Evolutionary conservation across 345 rosid genomes (phyloP).

Genomic region (Cochlearia excelsa): DNA sequence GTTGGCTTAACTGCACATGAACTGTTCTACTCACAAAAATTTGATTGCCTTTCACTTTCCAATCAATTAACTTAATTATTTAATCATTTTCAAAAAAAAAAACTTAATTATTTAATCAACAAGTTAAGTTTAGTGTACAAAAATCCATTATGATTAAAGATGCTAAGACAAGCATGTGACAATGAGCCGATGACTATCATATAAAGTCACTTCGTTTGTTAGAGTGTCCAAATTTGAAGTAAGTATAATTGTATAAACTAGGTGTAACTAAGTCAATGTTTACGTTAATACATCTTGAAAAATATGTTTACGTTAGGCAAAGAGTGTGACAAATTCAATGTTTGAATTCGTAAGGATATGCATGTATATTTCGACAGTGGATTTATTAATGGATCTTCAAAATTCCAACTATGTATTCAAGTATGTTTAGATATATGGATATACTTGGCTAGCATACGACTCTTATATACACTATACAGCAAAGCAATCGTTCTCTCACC

Average conservation of each 20-base stretch:
- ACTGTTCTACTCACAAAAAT: constrained; percentile 27
- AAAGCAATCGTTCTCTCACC: constrained; percentile 25
- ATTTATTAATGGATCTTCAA: background rate
- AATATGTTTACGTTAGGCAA: too few relatives aligned
- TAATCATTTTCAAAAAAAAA: too few relatives aligned
- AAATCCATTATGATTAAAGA: constrained; percentile 29
- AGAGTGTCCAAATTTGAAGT: too few relatives aligned
- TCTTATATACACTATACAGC: constrained; percentile 32
- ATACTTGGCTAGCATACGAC: constrained; percentile 31
- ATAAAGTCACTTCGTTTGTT: too few relatives aligned
- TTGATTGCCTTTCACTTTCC: constrained; percentile 35
- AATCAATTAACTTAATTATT: too few relatives aligned
- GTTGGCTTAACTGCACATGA: constrained; percentile 44
- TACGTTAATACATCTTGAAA: too few relatives aligned
- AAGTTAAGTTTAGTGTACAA: constrained; percentile 30
- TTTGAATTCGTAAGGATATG: constrained; percentile 19
- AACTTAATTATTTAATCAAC: constrained; percentile 21
- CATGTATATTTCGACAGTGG: constrained; percentile 16
- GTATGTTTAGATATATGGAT: constrained; percentile 34
- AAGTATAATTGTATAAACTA: too few relatives aligned
- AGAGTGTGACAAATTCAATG: constrained; percentile 12
- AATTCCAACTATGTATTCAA: background rate
- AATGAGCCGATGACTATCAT: too few relatives aligned
- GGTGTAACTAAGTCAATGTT: too few relatives aligned
- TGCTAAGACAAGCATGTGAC: too few relatives aligned